A percentile compares a stretch with the other conserved stretches of the same genome.
Conservation (phyloP, 441 rosid species). For the Euphorbia celastroides region DNA sequence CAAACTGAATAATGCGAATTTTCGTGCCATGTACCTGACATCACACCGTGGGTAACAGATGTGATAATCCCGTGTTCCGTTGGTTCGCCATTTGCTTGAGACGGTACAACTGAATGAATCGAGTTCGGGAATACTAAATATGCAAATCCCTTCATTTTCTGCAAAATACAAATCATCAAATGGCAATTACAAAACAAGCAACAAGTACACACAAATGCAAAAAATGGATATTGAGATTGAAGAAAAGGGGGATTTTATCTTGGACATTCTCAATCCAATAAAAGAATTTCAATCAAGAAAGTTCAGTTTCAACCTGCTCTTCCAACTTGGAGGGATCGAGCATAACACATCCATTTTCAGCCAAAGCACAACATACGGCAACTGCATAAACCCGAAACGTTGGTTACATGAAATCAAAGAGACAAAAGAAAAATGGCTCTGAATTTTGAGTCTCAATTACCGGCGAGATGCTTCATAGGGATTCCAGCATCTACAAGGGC, state of each 20-base stretch:
- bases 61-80: conserved; percentile 72
- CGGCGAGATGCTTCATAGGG: conserved; percentile 90
- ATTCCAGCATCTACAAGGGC: conserved; percentile 98
- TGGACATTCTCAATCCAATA: neutral
- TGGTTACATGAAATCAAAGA: conserved; percentile 5
- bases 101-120: conserved; percentile 48
- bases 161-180: conserved; percentile 20
- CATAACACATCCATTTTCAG: conserved; percentile 48
- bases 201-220: neutral
- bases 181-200: conserved; percentile 6
- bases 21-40: conserved; percentile 39
- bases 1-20: neutral
- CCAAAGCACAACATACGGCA: conserved; percentile 77
- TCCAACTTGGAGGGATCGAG: conserved; percentile 84
- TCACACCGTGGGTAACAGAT: conserved; percentile 69
- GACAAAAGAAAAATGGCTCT: conserved; percentile 22
- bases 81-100: conserved; percentile 44
- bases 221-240: neutral
- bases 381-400: conserved; percentile 43
- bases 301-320: conserved; percentile 55
- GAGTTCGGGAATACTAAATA: conserved; percentile 83
- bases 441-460: conserved; percentile 29
- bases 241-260: neutral
- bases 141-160: conserved; percentile 79
- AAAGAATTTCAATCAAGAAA: neutral